Evolutionary conservation across 1,284 basidiomycete genomes (phyloP).

Genomic region (Bjerkandera adusta): DNA sequence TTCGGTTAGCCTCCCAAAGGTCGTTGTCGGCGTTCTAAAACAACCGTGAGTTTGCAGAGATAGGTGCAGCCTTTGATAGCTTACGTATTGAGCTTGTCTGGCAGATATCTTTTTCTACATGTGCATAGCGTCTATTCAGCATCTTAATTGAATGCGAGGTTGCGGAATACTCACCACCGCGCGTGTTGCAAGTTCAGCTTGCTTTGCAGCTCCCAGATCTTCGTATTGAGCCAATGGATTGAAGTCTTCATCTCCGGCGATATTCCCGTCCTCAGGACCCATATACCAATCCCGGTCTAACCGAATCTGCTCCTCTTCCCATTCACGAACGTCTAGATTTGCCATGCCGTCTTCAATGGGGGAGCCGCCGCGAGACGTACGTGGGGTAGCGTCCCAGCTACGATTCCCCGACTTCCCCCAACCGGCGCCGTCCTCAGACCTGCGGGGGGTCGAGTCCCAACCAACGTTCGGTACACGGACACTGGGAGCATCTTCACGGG

Average conservation of each 20-base stretch:
- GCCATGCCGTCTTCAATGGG: constrained; percentile 58
- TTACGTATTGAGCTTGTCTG: constrained; percentile 89
- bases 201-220: constrained; percentile 68
- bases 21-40: constrained; percentile 93
- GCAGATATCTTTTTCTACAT: constrained; percentile 83
- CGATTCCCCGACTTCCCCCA: constrained; percentile 43
- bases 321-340: constrained; percentile 74
- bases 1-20: constrained; percentile 97
- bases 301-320: constrained; percentile 92
- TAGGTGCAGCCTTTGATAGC: constrained; percentile 28
- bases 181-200: constrained; percentile 79
- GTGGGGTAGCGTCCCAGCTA: constrained; percentile 86
- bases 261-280: constrained; percentile 81
- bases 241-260: constrained; percentile 87
- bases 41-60: constrained; percentile 5
- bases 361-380: constrained; percentile 51
- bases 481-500: constrained; percentile 73
- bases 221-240: constrained; percentile 94
- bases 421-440: constrained; percentile 52
- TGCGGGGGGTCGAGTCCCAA: constrained; percentile 87
- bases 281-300: constrained; percentile 95
- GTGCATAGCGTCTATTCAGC: neutral
- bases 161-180: constrained; percentile 57
- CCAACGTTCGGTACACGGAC: constrained; percentile 85
- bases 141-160: constrained; percentile 1